Base-by-base conservation (phyloP, 257 asterid species). In the Galeopsis tetrahit region DNA sequence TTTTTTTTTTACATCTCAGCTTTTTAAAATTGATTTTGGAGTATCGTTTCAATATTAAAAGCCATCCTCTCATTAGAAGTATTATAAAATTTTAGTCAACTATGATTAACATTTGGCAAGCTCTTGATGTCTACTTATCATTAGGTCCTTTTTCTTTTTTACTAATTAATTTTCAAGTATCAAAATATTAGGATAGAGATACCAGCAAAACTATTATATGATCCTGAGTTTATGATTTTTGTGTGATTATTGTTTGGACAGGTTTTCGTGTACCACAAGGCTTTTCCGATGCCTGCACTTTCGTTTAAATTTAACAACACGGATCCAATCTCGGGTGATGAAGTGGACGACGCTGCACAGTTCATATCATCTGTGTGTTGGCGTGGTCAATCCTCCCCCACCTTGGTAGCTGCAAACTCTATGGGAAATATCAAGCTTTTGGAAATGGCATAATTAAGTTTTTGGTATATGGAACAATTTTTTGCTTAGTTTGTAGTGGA, bases 281-380 rank as follows among this genome's bases (percentile, higher is more conserved):
- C 97, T 10, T 84, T 95, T 48, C 90, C 98, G 0, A 95, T 95
- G 98, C 99, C 99, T 0, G 87, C 90, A 0, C 14, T 90, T 32
- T 88, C 98, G 2, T 87, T 78, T 44, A 95, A 89, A 74, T 95
- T 90, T 62, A 85, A 80, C 56, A 84, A 78, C 92, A 79, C 79
- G 2, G 96, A 86, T 72, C 88, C 97, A 0, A 74, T 82, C 3
- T 87, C 93, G 4, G 94, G 90, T 6, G 96, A 88, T 58, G 96
- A 86, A 70, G 85, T 80, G 68, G 97, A 88, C 39, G 96, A 88
- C 71, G 35, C 87, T 33, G 84, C 95, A 59, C 98, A 88, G 76
- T 95, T 95, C 77, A 90, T 90, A 81, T 95, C 99, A 34, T 90
- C 98, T 6, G 96, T 92, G 14, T 92, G 98, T 75, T 95, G 99